Conservation (phyloP, 257 asterid genomes). For the Henckelia pumila region DNA sequence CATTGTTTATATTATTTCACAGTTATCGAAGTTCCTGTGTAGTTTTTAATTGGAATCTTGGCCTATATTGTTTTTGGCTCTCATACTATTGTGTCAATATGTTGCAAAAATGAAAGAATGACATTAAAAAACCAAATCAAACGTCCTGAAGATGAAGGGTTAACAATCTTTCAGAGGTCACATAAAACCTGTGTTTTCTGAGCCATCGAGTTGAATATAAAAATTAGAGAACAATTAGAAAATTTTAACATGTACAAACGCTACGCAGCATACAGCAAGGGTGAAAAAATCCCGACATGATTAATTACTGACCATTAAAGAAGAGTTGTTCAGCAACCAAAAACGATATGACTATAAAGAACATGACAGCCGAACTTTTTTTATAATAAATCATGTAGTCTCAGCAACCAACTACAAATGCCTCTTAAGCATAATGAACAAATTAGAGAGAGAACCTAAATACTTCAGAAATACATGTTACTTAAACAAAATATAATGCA, state of each 20-base stretch:
- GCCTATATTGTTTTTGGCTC: background rate
- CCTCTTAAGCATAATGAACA: background rate
- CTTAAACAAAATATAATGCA: background rate
- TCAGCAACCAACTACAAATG: background rate
- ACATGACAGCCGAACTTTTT: background rate
- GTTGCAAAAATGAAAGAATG: background rate
- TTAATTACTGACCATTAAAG: background rate
- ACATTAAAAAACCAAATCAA: background rate
- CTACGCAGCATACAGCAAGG: background rate
- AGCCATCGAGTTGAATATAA: conserved; percentile 5
- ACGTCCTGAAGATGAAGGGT: background rate
- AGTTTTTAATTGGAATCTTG: background rate
- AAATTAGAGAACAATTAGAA: background rate
- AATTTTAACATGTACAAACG: background rate
- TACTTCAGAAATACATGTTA: background rate
- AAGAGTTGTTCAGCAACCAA: conserved; percentile 1
- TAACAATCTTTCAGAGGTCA: background rate
- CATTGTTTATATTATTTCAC: conserved; percentile 10
- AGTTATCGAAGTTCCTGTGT: background rate
- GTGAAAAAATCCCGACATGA: background rate
- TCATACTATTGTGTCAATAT: background rate
- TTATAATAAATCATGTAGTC: background rate
- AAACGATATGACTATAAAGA: background rate
- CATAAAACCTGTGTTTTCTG: background rate
- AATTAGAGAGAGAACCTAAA: background rate